A percentile compares a stretch with the other conserved stretches of the same genome.
These are phyloP conservation scores for Furcasterigmium sp. DNA, from an alignment of 2,329 filamentous ascomycete genomes.

Conservation along the genomic window DNA sequence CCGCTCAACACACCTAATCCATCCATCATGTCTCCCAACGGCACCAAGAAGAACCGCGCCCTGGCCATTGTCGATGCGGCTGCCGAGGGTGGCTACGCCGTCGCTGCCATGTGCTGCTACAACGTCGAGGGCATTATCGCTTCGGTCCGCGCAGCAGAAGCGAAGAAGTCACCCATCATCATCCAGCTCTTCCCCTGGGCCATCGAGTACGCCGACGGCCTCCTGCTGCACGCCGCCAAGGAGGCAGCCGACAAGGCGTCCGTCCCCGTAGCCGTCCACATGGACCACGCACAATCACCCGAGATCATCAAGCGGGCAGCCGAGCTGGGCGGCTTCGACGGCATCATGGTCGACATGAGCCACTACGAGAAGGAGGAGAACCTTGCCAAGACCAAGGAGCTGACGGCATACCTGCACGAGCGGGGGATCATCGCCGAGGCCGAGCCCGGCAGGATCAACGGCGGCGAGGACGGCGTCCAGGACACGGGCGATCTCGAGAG, in stretches of 20 bases:
- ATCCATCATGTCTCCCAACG: no score
- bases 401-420: constrained; percentile 57
- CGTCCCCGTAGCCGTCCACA: constrained; percentile 57
- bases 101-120: constrained; percentile 33
- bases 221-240: constrained; percentile 48
- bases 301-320: constrained; percentile 53
- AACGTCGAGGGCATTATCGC: constrained; percentile 68
- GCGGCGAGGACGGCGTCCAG: constrained; percentile 66
- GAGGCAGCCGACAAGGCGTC: constrained; percentile 47
- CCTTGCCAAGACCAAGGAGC: constrained; percentile 53
- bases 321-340: constrained; percentile 56
- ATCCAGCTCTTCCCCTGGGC: constrained; percentile 72
- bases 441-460: constrained; percentile 59
- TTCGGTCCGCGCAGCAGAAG: constrained; percentile 62
- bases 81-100: constrained; percentile 7
- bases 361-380: constrained; percentile 70
- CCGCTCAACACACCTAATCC: no score
- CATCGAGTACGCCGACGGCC: constrained; percentile 52
- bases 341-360: constrained; percentile 74
- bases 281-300: constrained; percentile 62
- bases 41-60: neutral
- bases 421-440: constrained; percentile 62
- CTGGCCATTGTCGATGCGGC: constrained; percentile 7
- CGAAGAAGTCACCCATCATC: constrained; percentile 59
- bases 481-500: constrained; percentile 47